Percentiles rank a stretch among this genome's conserved stretches.
These are phyloP conservation scores for Suhomyces atakaporum DNA, from an alignment of 1,139 yeast species.

Conservation along the genomic window DNA sequence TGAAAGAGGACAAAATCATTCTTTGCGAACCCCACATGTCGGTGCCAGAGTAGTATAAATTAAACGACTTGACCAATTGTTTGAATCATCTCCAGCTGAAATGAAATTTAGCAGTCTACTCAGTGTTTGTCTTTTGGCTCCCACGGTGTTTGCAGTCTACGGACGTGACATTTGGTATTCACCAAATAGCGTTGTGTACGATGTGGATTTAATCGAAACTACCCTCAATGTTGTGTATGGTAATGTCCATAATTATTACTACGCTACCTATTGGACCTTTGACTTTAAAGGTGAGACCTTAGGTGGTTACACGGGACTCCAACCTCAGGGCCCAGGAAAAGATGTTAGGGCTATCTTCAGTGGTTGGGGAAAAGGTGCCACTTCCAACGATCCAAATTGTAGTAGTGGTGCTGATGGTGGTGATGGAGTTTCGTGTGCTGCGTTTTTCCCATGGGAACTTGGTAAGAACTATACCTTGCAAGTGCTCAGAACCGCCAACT, in stretches of 20 bases:
- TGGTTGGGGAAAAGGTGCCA: slow-evolving; percentile 3
- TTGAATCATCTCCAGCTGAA: too few species aligned
- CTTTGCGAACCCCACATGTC: too few species aligned
- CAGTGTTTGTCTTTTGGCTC: too few species aligned
- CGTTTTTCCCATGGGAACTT: slow-evolving; percentile 8
- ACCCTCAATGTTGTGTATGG: neutral
- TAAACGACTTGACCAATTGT: too few species aligned
- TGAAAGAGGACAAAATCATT: too few species aligned
- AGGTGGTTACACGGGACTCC: slow-evolving; percentile 4
- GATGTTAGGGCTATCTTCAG: slow-evolving; percentile 2
- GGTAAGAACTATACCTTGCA: slow-evolving; percentile 6
- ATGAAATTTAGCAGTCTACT: too few species aligned
- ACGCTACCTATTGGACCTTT: neutral
- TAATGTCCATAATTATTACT: slow-evolving; percentile 1
- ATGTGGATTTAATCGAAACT: too few species aligned
- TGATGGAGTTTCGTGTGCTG: slow-evolving; percentile 8
- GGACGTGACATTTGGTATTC: too few species aligned
- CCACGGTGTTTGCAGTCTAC: too few species aligned
- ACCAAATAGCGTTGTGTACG: too few species aligned
- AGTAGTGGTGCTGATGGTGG: slow-evolving; percentile 6
- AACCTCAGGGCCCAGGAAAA: neutral
- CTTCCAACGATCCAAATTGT: slow-evolving; percentile 3
- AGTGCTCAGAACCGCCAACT: neutral
- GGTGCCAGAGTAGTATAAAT: too few species aligned
- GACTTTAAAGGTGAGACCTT: neutral